Evolutionary conservation across 2,329 filamentous ascomycete species (phyloP), one percentile per base, ranked within the genome.

Genomic region (Acarospora socialis): DNA sequence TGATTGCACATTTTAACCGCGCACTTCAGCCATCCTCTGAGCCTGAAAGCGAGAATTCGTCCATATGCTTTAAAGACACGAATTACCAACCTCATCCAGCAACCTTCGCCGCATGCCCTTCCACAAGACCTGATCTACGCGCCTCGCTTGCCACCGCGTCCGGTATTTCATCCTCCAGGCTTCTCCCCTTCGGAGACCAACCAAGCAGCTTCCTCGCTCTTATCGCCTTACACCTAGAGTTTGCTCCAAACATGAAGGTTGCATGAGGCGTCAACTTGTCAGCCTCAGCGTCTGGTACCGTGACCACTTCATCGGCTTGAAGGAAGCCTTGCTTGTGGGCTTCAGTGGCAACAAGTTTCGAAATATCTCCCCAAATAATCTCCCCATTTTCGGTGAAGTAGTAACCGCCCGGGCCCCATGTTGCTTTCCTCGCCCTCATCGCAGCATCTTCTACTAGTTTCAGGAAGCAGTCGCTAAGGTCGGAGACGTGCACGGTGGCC

Each of bases 331-430:
- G 38, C 42, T 55, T 50, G 5, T 49, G 36, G 2, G 55, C 54
- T 34, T 53, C 49, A 12, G 21, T 36, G 2, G 54, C 53, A 21
- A 59, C 43, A 2, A 45, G 46, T 8, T 51, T 47, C 37, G 55
- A 44, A 22, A 59, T 48, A 37, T 57, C 52, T 4, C 55, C 56
- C 54, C 55, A 59, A 14, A 52, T 47, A 37, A 57, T 57, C 14
- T 51, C 37, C 1, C 56, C 56, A 37, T 56, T 59, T 36, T 60
- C 50, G 2, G 60, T 56, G 24, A 68, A 57, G 37, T 66, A 66
- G 39, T 67, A 66, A 2, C 63, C 60, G 47, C 62, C 53, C 14
- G 53, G 46, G 14, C 50, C 51, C 56, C 55, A 60, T 4, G 52
- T 55, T 14, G 54, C 55, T 21, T 53, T 52, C 13, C 53, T 54